Percentiles rank a stretch among this genome's conserved stretches.
Evolutionary conservation across 192 early-diverging fungal genomes (phyloP).

Genomic region (Obelidium mucronatum): DNA sequence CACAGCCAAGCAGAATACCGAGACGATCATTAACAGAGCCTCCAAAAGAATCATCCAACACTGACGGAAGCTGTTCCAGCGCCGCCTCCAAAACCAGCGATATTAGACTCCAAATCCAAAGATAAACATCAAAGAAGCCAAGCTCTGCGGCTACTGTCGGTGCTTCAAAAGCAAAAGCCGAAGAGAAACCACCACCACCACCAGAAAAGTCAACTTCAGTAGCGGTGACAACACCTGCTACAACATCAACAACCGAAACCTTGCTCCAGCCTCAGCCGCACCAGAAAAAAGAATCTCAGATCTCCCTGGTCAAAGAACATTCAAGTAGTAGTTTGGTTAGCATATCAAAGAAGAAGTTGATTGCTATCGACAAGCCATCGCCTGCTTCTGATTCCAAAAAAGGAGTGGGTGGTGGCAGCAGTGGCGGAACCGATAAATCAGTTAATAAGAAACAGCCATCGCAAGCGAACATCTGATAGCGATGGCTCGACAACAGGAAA

Average conservation of each 20-base stretch:
- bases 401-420: neutral
- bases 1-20: neutral
- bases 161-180: neutral
- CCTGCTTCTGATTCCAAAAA: neutral
- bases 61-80: too few species aligned
- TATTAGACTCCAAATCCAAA: too few species aligned
- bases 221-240: neutral
- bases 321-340: neutral
- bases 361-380: slow-evolving; percentile 12
- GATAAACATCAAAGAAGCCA: neutral
- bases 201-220: neutral
- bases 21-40: neutral
- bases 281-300: neutral
- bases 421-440: neutral
- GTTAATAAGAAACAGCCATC: neutral
- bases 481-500: too few species aligned
- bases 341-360: slow-evolving; percentile 29
- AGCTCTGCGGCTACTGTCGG: neutral
- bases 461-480: too few species aligned
- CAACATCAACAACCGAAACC: neutral
- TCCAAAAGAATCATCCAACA: neutral
- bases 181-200: neutral
- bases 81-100: too few species aligned
- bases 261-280: too few species aligned
- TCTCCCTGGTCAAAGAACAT: neutral